phyloP scores from a whole-genome alignment of 305 asterid genomes.

The Fraxinus albicans region DNA sequence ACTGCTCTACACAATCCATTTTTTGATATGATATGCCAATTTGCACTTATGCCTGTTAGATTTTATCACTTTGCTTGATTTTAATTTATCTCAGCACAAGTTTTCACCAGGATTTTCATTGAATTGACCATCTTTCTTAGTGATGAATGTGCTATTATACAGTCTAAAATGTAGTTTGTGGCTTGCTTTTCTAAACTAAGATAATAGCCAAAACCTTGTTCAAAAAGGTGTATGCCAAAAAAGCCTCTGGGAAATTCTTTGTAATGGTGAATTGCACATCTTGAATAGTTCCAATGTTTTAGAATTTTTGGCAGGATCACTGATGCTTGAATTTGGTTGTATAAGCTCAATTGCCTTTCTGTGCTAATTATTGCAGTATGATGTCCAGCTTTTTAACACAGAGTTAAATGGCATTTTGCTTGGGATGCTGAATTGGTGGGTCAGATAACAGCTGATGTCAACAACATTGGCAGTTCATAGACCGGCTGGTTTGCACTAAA shows the following conservation, averaged over 20 bases:
- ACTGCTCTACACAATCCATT: neutral
- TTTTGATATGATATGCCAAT: constrained; percentile 17
- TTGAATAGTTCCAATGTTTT: constrained; percentile 37
- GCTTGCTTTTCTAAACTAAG: constrained; percentile 22
- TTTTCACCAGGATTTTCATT: neutral
- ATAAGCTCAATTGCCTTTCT: constrained; percentile 65
- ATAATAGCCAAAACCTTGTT: constrained; percentile 18
- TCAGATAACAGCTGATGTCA: constrained; percentile 87
- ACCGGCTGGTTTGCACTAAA: constrained; percentile 53
- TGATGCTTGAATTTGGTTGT: constrained; percentile 61
- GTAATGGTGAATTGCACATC: constrained; percentile 31
- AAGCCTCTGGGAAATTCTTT: constrained; percentile 25
- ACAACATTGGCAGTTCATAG: constrained; percentile 66
- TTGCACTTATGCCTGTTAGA: constrained; percentile 3
- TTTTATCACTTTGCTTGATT: constrained; percentile 3
- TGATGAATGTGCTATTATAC: neutral
- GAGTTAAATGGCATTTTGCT: constrained; percentile 71
- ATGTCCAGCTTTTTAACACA: constrained; percentile 66
- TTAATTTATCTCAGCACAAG: neutral
- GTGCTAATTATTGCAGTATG: constrained; percentile 80
- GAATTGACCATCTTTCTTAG: constrained; percentile 4
- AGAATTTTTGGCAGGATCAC: constrained; percentile 49
- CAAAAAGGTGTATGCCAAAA: constrained; percentile 15
- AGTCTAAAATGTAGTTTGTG: constrained; percentile 2
- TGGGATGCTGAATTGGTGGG: constrained; percentile 86